phyloP scores from a whole-genome alignment of 2,329 filamentous ascomycete genomes.

The Xylaria sp. region DNA sequence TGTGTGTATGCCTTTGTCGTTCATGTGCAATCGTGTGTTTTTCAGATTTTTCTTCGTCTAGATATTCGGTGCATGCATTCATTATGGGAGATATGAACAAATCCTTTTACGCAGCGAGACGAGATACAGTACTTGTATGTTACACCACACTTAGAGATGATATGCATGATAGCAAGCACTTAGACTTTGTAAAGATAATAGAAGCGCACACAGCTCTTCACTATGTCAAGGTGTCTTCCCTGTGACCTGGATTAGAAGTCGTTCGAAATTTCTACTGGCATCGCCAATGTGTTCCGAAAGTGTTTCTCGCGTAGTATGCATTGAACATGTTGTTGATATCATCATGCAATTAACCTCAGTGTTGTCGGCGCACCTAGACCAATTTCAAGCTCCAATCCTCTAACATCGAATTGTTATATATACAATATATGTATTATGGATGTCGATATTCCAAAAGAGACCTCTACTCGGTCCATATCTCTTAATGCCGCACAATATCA shows the following conservation, averaged over 20 bases:
- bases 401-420: constrained; percentile 15
- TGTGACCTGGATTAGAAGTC: not conserved
- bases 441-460: not conserved
- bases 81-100: not conserved
- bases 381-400: not conserved
- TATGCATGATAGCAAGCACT: constrained; percentile 2
- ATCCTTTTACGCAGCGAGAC: not conserved
- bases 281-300: not conserved
- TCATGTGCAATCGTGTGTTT: not conserved
- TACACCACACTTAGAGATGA: constrained; percentile 18
- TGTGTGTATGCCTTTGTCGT: not conserved
- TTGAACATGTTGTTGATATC: not conserved
- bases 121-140: constrained; percentile 11
- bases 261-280: too few species aligned
- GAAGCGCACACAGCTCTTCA: not conserved
- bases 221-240: not conserved
- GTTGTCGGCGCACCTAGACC: not conserved
- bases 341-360: not conserved
- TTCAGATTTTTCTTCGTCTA: not conserved
- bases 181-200: constrained; percentile 27
- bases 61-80: not conserved
- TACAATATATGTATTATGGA: constrained; percentile 2
- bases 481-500: constrained; percentile 45
- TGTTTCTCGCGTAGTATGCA: not conserved
- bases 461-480: not conserved